Evolutionary conservation across 352 stramenopile species (phyloP).

Genomic region (Lagenidium sp.): DNA sequence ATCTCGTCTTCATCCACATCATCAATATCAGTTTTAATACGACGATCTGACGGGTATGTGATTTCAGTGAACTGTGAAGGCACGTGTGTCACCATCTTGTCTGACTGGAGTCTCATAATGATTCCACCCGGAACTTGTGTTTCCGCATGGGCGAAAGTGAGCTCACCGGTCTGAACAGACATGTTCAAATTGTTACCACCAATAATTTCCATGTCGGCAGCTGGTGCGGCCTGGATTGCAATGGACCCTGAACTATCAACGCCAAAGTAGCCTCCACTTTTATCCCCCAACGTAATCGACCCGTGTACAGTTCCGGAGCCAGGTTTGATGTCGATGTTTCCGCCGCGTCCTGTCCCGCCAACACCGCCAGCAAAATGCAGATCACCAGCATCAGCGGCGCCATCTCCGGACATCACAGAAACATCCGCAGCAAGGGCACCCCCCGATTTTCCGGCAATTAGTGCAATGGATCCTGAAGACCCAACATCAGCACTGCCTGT

Average conservation of each 20-base stretch:
- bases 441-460: too few species aligned
- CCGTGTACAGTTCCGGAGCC: slow-evolving; percentile 3
- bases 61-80: slow-evolving; percentile 87
- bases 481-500: slow-evolving; percentile 3
- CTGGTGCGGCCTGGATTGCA: slow-evolving; percentile 16
- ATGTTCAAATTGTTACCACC: slow-evolving; percentile 40
- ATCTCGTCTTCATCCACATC: slow-evolving; percentile 86
- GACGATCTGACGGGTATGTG: slow-evolving; percentile 87
- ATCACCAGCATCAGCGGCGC: background rate
- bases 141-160: slow-evolving; percentile 39
- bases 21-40: slow-evolving; percentile 91
- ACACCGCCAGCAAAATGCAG: slow-evolving; percentile 2
- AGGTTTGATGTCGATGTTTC: slow-evolving; percentile 3
- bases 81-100: slow-evolving; percentile 60
- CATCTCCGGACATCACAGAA: background rate
- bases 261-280: slow-evolving; percentile 6
- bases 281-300: slow-evolving; percentile 10
- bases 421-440: background rate
- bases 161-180: slow-evolving; percentile 32
- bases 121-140: slow-evolving; percentile 33
- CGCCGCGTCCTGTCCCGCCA: slow-evolving; percentile 5
- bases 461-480: too few species aligned
- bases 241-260: slow-evolving; percentile 27
- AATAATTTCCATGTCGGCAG: slow-evolving; percentile 29
- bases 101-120: slow-evolving; percentile 36